phyloP scores from a whole-genome alignment of 2,329 filamentous ascomycete genomes.

The Trichoderma sp. region DNA sequence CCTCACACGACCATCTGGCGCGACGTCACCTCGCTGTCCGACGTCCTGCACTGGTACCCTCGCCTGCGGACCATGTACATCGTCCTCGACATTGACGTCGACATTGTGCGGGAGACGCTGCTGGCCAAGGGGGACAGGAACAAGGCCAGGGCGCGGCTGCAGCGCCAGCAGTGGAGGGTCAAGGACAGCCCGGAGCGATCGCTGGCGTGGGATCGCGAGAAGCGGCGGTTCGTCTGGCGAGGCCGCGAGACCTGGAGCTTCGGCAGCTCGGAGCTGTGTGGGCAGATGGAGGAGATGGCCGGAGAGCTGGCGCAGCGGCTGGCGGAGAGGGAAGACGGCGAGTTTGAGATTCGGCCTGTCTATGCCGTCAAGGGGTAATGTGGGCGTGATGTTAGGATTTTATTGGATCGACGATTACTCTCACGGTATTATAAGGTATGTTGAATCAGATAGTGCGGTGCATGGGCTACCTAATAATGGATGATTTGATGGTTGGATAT shows the following conservation, averaged over 20 bases:
- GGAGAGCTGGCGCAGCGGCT: neutral
- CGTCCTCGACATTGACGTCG: neutral
- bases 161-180: neutral
- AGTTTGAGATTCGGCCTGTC: neutral
- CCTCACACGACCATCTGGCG: neutral
- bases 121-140: neutral
- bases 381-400: no score
- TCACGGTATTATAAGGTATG: no score
- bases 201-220: neutral
- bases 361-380: neutral
- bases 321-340: neutral
- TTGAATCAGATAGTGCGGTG: no score
- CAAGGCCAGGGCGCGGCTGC: neutral
- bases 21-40: neutral
- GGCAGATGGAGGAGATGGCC: neutral
- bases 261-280: neutral
- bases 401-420: no score
- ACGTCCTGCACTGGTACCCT: conserved; percentile 6
- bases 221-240: neutral
- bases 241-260: neutral
- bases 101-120: neutral
- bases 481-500: neutral
- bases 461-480: neutral
- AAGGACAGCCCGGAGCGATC: neutral
- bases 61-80: neutral